Base-by-base conservation (phyloP, 2,329 filamentous ascomycete genomes). In the Colletotrichum sp. region DNA sequence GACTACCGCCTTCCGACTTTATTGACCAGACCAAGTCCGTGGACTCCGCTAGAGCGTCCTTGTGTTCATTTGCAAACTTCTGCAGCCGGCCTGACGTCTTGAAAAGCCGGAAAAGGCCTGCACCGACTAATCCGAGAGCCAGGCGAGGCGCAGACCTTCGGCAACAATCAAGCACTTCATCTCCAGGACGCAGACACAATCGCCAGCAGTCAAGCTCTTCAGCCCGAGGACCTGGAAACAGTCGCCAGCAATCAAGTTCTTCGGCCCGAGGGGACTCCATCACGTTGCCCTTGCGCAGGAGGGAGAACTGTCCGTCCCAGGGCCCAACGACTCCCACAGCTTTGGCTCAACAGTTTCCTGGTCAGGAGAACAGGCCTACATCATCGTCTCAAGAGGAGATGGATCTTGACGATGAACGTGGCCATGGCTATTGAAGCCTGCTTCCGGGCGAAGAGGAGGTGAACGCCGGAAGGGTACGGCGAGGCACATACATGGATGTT, bases 281-380 rank as follows among this genome's bases (percentile, higher is more conserved):
- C 18, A 21, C 43, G 10, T 21, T 48, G 18, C 43, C 43, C 43
- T 12, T 48, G n/a, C n/a, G 28, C 7, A 1, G 28, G 7, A 28
- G 28, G 28, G 28, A 8, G 28, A 28, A 2, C 2, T 2, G 28
- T 3, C 7, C 28, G 2, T 28, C 43, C 43, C 43, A 48, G 43
- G 3, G 43, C 43, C 43, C 1, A 21, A 21, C 3, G 10, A 48
- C 18, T 4, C n/a, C 43, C 18, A 48, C 3, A 7, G 43, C 43
- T 21, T 21, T 0, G 18, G 43, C n/a, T 48, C 10, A 4, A 13
- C 43, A 48, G n/a, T 0, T 2, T 48, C 10, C 43, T 21, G 10
- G 3, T 7, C 6, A 4, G 43, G 18, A 21, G 3, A 48, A 21
- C n/a, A 21, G 1, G 0, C 0, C 18, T 21, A 3, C 18, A 1